These are phyloP conservation scores for Blastocladiella britannica DNA, from an alignment of 192 early-diverging fungal species.

Conservation along the genomic window DNA sequence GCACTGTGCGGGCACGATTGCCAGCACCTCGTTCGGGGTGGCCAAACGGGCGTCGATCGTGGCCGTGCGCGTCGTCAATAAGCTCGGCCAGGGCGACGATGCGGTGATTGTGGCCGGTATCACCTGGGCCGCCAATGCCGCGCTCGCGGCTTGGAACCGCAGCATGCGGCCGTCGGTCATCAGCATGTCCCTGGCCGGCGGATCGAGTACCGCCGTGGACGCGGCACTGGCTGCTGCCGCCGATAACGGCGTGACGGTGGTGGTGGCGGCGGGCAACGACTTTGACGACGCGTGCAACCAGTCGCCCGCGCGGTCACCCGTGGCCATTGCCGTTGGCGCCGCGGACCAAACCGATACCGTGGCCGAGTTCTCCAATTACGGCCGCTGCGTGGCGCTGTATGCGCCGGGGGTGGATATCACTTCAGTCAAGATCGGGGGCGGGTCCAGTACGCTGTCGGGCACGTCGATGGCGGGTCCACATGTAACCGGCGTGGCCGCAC, in stretches of 20 bases:
- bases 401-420: slow-evolving; percentile 27
- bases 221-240: slow-evolving; percentile 25
- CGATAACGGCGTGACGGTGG: slow-evolving; percentile 22
- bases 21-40: slow-evolving; percentile 37
- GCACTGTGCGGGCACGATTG: slow-evolving; percentile 27
- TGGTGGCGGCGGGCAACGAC: slow-evolving; percentile 37
- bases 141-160: not conserved
- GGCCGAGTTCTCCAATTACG: slow-evolving; percentile 31
- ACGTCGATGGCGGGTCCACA: slow-evolving; percentile 67
- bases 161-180: not conserved
- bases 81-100: slow-evolving; percentile 20
- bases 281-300: slow-evolving; percentile 30
- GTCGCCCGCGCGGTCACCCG: slow-evolving; percentile 29
- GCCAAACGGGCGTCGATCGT: slow-evolving; percentile 53
- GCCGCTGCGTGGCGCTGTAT: slow-evolving; percentile 30
- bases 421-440: slow-evolving; percentile 35
- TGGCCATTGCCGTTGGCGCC: slow-evolving; percentile 35
- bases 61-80: slow-evolving; percentile 43
- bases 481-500: slow-evolving; percentile 27
- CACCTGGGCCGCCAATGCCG: slow-evolving; percentile 14
- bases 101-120: slow-evolving; percentile 30
- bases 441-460: slow-evolving; percentile 42
- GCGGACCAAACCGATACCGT: slow-evolving; percentile 34
- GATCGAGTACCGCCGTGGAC: slow-evolving; percentile 21
- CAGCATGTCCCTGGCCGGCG: slow-evolving; percentile 25